Evolutionary conservation across 1,284 basidiomycete species (phyloP).

Genomic region (Kwoniella shivajii): DNA sequence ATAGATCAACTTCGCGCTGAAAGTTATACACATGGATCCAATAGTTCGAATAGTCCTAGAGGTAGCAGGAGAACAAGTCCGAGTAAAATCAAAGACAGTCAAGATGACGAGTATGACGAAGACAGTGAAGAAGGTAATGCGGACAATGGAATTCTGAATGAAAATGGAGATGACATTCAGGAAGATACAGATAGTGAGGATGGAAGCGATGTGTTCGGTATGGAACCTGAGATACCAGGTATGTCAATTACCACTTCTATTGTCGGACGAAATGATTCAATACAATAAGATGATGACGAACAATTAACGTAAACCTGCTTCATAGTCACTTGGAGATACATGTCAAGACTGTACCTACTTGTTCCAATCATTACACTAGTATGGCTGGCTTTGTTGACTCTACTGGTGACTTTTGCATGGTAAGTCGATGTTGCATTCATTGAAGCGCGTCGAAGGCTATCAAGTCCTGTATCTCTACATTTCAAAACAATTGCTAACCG

Average conservation of each 20-base stretch:
- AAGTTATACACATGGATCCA: not conserved
- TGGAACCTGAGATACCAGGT: constrained; percentile 19
- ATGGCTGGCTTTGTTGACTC: constrained; percentile 38
- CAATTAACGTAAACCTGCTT: too few species aligned
- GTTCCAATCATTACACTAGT: constrained; percentile 46
- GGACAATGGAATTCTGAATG: constrained; percentile 5
- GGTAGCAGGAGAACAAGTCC: not conserved
- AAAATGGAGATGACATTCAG: constrained; percentile 8
- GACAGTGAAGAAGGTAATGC: not conserved
- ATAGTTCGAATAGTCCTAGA: not conserved
- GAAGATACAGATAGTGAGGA: too few species aligned
- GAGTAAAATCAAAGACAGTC: not conserved
- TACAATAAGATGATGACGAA: not conserved
- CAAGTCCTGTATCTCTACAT: too few species aligned
- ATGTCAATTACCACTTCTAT: not conserved
- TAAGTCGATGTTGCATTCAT: too few species aligned
- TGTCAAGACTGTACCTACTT: constrained; percentile 47
- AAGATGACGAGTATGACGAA: not conserved
- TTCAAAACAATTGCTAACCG: too few species aligned
- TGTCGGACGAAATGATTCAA: too few species aligned
- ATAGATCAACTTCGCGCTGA: constrained; percentile 1
- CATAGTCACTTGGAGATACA: constrained; percentile 47
- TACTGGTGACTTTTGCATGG: constrained; percentile 51
- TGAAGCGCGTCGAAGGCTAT: too few species aligned
- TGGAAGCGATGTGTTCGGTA: constrained; percentile 14